Conservation (phyloP, 495 filamentous ascomycete species). For the Lindgomyces ingoldianus region DNA sequence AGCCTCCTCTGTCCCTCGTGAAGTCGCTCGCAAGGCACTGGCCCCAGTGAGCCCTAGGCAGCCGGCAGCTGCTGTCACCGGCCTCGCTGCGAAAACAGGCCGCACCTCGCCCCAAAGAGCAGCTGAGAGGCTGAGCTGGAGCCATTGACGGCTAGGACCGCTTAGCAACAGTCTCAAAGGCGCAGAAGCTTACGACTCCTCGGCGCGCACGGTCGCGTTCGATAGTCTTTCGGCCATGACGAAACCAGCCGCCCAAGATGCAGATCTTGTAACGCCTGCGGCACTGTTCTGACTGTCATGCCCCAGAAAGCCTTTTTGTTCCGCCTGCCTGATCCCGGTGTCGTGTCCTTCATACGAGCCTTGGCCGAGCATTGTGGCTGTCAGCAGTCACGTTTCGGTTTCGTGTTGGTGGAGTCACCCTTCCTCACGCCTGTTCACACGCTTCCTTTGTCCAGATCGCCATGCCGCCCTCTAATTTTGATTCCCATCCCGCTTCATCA, state of each 20-base stretch:
- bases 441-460: slow-evolving; percentile 8
- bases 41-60: background rate
- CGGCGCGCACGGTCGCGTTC: slow-evolving; percentile 31
- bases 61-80: background rate
- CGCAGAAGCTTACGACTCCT: slow-evolving; percentile 32
- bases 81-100: slow-evolving; percentile 19
- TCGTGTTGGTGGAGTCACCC: slow-evolving; percentile 35
- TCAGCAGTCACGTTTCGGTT: slow-evolving; percentile 34
- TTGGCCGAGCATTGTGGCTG: background rate
- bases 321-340: slow-evolving; percentile 19
- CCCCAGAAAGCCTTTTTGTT: slow-evolving; percentile 24
- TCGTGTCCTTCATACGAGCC: too few relatives aligned
- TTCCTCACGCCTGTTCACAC: background rate
- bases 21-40: too few relatives aligned
- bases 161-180: background rate
- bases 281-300: slow-evolving; percentile 32
- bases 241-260: slow-evolving; percentile 22
- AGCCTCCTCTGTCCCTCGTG: background rate
- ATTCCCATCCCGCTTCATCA: background rate
- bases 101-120: slow-evolving; percentile 18
- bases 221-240: slow-evolving; percentile 33
- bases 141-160: slow-evolving; percentile 26
- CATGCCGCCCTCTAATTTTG: background rate
- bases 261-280: slow-evolving; percentile 32
- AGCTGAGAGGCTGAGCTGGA: slow-evolving; percentile 11